Base-by-base conservation (phyloP, 768 basidiomycete species). In the Leccinum truebloodii region DNA sequence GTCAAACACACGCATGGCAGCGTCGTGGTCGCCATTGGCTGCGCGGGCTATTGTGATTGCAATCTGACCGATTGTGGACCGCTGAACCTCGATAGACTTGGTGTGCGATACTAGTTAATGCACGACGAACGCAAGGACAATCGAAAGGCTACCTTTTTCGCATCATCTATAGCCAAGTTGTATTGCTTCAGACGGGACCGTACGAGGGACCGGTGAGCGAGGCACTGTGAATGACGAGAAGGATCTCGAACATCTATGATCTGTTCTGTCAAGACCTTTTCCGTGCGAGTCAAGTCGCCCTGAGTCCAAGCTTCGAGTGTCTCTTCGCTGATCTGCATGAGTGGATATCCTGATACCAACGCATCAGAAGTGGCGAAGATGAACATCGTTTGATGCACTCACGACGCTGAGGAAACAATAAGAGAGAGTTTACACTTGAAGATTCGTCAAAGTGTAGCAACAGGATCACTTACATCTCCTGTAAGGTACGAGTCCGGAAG, bases 1-100 rank as follows among this genome's bases (percentile, higher is more conserved):
- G 41, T 67, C 62, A 24, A 66, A 60, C 8, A n/a, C 3, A 28
- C 50, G 26, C 22, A 56, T 50, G 14, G 34, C 65, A 4, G 20
- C 41, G 5, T 64, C 62, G 4, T 41, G 13, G 2, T 64, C 55
- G 6, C 54, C 65, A 24, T 49, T 39, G 4, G 54, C n/a, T 22
- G 39, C 9, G 0, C 2, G 32, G 0, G 59, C 57, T 3, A 67
- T 37, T 13, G 62, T 53, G 1, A n/a, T 6, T 9, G 65, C 65
- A 7, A 67, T 41, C 20, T 67, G 28, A 28, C 56, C 62, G 8
- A 67, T 58, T 4, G 46, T 41, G 1, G 66, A 67, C 18, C 9
- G 34, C 8, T 49, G 59, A 18, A 44, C 9, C n/a, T 61, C 3
- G n/a, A 61, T 41, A 20, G 66, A 67, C 65, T 64, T 18, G 55